These are phyloP conservation scores for Syncephalastrum monosporum DNA, from an alignment of 371 early-diverging fungal genomes.

Conservation along the genomic window DNA sequence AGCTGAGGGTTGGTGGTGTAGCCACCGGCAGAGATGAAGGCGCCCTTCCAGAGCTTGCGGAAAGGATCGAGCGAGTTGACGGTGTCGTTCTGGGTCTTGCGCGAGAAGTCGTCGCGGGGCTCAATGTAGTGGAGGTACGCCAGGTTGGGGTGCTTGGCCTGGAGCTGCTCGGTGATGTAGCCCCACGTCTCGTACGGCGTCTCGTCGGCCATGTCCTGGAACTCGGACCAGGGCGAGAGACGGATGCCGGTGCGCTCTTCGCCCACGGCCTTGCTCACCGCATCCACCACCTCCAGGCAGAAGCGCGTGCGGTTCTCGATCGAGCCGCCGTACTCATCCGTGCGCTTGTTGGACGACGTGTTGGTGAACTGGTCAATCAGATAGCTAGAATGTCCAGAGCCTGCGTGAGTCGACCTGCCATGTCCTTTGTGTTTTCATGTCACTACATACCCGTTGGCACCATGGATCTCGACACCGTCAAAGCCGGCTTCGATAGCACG, in stretches of 20 bases:
- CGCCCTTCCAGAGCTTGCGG: conserved; percentile 19
- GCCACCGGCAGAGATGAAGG: conserved; percentile 15
- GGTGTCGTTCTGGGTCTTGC: neutral
- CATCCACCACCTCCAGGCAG: conserved; percentile 39
- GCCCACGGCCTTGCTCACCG: conserved; percentile 22
- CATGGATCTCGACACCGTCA: conserved; percentile 69
- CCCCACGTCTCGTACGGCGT: conserved; percentile 19
- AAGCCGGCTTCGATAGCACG: conserved; percentile 49
- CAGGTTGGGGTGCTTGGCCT: conserved; percentile 14
- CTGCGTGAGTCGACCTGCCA: no score
- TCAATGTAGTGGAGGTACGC: conserved; percentile 21
- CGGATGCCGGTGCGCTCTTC: conserved; percentile 13
- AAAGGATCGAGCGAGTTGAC: conserved; percentile 13
- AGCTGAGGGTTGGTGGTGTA: conserved; percentile 8
- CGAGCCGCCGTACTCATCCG: conserved; percentile 58
- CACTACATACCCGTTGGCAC: conserved; percentile 60
- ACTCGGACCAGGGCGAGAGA: conserved; percentile 16
- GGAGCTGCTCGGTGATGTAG: conserved; percentile 14
- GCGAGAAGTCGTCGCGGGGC: conserved; percentile 6
- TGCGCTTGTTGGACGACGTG: conserved; percentile 47
- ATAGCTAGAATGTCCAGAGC: no score
- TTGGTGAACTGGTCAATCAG: conserved; percentile 28
- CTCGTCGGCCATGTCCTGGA: conserved; percentile 21
- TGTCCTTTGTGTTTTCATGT: no score
- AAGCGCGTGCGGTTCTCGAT: conserved; percentile 56